phyloP scores from a whole-genome alignment of 768 basidiomycete species.

The Daedaleopsis nitida region DNA sequence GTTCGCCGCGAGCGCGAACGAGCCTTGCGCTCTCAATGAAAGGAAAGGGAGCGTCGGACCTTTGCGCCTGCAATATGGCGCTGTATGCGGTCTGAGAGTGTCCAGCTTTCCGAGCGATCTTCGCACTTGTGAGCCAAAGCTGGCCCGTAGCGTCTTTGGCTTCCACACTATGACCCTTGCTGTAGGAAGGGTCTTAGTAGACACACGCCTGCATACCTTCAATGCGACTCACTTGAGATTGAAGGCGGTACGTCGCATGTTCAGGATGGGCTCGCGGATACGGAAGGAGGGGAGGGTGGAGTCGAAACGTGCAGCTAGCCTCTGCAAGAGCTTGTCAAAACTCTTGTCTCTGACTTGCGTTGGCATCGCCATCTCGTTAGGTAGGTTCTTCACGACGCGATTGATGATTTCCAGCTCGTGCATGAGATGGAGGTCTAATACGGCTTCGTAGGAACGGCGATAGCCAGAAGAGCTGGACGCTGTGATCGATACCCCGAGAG shows the following conservation, averaged over 20 bases:
- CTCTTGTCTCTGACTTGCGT: constrained; percentile 32
- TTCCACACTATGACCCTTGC: neutral
- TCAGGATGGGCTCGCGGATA: constrained; percentile 84
- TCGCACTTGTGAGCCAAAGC: constrained; percentile 92
- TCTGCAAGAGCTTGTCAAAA: constrained; percentile 42
- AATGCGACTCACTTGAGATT: constrained; percentile 48
- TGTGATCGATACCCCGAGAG: constrained; percentile 78
- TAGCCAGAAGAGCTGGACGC: constrained; percentile 83
- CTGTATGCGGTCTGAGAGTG: constrained; percentile 98
- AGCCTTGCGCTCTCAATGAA: constrained; percentile 93
- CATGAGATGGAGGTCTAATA: constrained; percentile 81
- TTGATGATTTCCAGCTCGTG: constrained; percentile 82
- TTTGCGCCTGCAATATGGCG: constrained; percentile 87
- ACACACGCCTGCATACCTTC: neutral
- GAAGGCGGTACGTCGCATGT: constrained; percentile 86
- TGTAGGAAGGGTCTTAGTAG: too few relatives aligned
- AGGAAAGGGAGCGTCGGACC: constrained; percentile 67
- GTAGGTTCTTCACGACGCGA: constrained; percentile 41
- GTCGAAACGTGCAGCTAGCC: constrained; percentile 67
- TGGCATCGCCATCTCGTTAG: constrained; percentile 34
- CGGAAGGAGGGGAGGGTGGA: constrained; percentile 86
- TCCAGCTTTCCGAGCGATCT: constrained; percentile 92
- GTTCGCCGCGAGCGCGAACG: constrained; percentile 74
- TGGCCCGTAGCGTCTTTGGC: constrained; percentile 68
- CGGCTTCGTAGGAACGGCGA: constrained; percentile 82